Evolutionary conservation across 2,329 filamentous ascomycete species (phyloP).

Genomic region (Scortechinia acanthostroma): DNA sequence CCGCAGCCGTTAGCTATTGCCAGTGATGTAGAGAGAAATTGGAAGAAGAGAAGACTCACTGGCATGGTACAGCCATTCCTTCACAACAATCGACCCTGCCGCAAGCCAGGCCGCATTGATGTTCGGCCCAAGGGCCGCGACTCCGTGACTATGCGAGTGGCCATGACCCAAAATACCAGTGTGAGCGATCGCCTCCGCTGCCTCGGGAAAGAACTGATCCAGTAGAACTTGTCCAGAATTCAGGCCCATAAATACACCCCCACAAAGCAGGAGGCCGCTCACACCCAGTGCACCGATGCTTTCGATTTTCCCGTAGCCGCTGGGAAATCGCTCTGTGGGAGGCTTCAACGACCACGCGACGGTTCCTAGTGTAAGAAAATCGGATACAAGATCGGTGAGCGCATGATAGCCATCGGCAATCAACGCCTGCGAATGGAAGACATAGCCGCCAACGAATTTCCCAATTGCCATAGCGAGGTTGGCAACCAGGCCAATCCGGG

Average conservation of each 20-base stretch:
- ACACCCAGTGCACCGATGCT: conserved; percentile 70
- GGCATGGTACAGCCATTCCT: conserved; percentile 69
- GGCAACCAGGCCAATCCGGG: conserved; percentile 62
- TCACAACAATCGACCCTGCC: conserved; percentile 60
- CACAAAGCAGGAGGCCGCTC: conserved; percentile 62
- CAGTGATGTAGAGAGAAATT: conserved; percentile 1
- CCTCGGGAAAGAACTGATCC: conserved; percentile 41
- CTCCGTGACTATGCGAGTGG: conserved; percentile 42
- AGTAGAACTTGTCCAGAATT: conserved; percentile 43
- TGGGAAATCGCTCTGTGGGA: conserved; percentile 58
- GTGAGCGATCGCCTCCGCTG: conserved; percentile 31
- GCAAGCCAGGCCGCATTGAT: conserved; percentile 71
- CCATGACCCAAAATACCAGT: conserved; percentile 38
- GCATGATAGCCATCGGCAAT: conserved; percentile 68
- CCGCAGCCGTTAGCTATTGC: background rate
- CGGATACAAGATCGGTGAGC: conserved; percentile 66
- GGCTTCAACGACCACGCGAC: conserved; percentile 69
- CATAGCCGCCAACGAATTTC: conserved; percentile 65
- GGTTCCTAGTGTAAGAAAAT: conserved; percentile 67
- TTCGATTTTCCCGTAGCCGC: conserved; percentile 71
- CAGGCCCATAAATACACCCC: conserved; percentile 64
- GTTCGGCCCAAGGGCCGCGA: conserved; percentile 42
- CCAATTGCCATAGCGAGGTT: conserved; percentile 68
- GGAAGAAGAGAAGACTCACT: conserved; percentile 37
- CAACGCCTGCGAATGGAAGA: conserved; percentile 67